These are phyloP conservation scores for Neofusicoccum sp. DNA, from an alignment of 2,329 filamentous ascomycete genomes.

Conservation along the genomic window DNA sequence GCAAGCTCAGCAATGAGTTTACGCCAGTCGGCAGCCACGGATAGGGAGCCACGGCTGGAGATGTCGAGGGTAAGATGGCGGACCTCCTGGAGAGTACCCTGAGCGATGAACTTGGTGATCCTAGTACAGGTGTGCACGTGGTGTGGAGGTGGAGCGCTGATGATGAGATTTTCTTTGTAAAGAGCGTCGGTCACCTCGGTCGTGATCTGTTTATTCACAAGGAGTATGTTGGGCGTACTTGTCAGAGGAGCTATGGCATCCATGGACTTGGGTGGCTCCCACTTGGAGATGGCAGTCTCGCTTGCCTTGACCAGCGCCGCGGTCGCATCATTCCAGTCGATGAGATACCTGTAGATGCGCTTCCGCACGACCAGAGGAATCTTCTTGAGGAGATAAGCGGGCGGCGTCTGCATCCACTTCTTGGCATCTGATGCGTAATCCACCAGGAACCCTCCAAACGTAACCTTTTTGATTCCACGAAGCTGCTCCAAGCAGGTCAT, in stretches of 20 bases:
- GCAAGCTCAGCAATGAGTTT: conserved; percentile 2
- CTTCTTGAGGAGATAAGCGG: conserved; percentile 12
- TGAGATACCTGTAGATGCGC: conserved; percentile 2
- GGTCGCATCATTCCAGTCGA: conserved; percentile 18
- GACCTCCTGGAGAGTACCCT: background rate
- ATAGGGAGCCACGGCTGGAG: background rate
- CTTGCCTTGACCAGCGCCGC: conserved; percentile 7
- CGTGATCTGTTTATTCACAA: background rate
- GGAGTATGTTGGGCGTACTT: background rate
- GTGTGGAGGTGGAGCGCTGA: conserved; percentile 11
- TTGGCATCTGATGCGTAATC: conserved; percentile 1
- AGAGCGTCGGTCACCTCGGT: background rate
- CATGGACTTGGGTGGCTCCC: conserved; percentile 9
- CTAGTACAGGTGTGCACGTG: conserved; percentile 8
- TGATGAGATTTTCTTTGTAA: background rate
- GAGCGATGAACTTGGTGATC: conserved; percentile 7
- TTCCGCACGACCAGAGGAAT: background rate
- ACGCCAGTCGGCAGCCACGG: background rate
- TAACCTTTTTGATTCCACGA: conserved; percentile 20
- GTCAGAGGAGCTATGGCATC: conserved; percentile 12
- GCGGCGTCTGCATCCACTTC: conserved; percentile 15
- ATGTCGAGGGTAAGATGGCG: conserved; percentile 14
- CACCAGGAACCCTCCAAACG: conserved; percentile 13
- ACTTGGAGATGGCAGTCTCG: background rate
- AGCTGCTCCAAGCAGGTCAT: conserved; percentile 4